These are phyloP conservation scores for Zea luxurians DNA, from an alignment of 176 grass and related monocot species.

Conservation along the genomic window DNA sequence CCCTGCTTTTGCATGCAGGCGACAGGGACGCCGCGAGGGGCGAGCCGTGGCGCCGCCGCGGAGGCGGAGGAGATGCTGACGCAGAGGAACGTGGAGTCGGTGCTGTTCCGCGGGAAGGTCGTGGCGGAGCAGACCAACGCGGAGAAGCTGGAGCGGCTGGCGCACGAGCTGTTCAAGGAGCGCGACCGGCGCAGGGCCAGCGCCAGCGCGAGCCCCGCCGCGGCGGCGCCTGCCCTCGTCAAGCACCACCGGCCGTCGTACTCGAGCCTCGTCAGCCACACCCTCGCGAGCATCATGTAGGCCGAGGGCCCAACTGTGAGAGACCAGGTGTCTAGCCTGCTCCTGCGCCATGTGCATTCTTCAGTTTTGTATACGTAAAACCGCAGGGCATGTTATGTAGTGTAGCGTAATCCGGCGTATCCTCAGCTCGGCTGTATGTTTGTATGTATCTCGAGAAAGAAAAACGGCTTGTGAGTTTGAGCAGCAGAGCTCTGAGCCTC, in stretches of 20 bases:
- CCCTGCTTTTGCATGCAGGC: conserved; percentile 3
- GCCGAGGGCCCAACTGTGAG: background rate
- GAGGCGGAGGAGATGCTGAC: conserved; percentile 69
- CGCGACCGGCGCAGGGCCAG: conserved; percentile 52
- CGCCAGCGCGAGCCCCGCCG: conserved; percentile 1
- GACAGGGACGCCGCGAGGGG: conserved; percentile 19
- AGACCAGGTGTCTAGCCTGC: background rate
- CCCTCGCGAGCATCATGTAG: conserved; percentile 76
- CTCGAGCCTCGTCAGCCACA: conserved; percentile 70
- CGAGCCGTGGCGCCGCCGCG: conserved; percentile 1
- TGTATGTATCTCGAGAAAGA: background rate
- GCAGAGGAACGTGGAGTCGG: conserved; percentile 78
- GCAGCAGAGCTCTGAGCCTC: conserved; percentile 14
- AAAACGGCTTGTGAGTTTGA: conserved; percentile 22
- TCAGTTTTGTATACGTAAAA: background rate
- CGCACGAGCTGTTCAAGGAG: conserved; percentile 76
- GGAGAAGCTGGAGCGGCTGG: conserved; percentile 79
- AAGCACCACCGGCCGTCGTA: conserved; percentile 56
- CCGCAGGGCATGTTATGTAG: background rate
- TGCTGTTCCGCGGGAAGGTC: conserved; percentile 75
- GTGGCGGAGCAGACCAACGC: conserved; percentile 76
- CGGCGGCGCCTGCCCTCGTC: background rate
- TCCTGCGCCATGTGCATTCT: background rate
- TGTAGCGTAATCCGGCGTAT: background rate
- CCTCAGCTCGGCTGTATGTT: background rate